phyloP scores from a whole-genome alignment of 2,329 filamentous ascomycete genomes.

The Xylaria sp. region DNA sequence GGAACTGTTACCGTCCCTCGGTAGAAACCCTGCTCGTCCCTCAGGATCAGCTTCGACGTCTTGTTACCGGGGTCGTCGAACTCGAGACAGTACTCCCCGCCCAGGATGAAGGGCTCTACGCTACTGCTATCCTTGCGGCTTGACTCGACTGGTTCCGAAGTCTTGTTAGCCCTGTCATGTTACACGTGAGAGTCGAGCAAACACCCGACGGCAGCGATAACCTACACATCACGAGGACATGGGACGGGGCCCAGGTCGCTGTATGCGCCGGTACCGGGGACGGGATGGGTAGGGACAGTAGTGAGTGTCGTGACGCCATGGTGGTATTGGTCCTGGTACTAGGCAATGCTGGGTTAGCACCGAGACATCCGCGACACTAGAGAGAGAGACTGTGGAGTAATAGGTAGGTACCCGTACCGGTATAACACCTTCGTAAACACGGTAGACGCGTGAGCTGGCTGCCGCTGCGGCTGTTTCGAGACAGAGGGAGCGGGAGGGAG shows the following conservation, averaged over 20 bases:
- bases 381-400: neutral
- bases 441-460: neutral
- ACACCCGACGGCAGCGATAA: too few relatives aligned
- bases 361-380: neutral
- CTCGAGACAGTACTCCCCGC: neutral
- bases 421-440: neutral
- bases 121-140: neutral
- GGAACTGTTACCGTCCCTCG: neutral
- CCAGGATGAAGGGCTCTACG: neutral
- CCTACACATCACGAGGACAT: neutral
- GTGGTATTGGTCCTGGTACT: neutral
- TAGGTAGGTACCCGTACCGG: neutral
- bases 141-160: neutral
- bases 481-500: neutral
- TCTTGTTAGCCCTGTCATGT: neutral
- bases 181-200: too few relatives aligned
- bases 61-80: neutral
- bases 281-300: neutral
- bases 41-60: neutral
- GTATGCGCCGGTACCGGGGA: neutral
- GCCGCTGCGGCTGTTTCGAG: neutral
- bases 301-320: neutral
- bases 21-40: neutral
- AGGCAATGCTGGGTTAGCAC: neutral
- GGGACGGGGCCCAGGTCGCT: neutral